Evolutionary conservation across 2,329 filamentous ascomycete genomes (phyloP).

Genomic region (Penicillium sp.): DNA sequence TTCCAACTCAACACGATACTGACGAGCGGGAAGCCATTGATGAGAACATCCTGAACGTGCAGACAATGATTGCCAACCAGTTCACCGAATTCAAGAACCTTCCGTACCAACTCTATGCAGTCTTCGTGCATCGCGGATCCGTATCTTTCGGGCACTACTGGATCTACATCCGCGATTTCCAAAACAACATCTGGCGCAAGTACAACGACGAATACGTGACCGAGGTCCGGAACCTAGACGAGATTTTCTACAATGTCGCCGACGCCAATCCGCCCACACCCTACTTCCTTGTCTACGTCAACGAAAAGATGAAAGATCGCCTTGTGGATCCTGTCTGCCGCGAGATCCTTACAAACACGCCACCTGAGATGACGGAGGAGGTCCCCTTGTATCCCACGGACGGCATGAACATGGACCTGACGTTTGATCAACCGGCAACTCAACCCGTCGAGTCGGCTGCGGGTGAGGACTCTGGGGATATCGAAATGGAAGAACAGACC

Average conservation of each 20-base stretch:
- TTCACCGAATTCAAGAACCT: constrained; percentile 64
- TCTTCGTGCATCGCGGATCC: constrained; percentile 78
- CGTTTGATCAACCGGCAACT: constrained; percentile 1
- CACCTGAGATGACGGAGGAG: constrained; percentile 5
- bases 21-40: constrained; percentile 29
- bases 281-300: constrained; percentile 81
- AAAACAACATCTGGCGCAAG: constrained; percentile 75
- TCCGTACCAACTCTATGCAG: constrained; percentile 80
- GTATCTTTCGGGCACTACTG: constrained; percentile 84
- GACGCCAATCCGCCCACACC: constrained; percentile 66
- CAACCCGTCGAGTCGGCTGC: background rate
- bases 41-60: constrained; percentile 50
- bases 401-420: background rate
- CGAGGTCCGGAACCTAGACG: constrained; percentile 60
- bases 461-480: background rate
- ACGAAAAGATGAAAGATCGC: constrained; percentile 60
- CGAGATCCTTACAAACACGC: constrained; percentile 32
- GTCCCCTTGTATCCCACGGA: background rate
- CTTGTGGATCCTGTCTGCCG: constrained; percentile 58
- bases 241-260: constrained; percentile 67
- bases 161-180: constrained; percentile 93
- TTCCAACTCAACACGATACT: no score
- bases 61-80: constrained; percentile 52
- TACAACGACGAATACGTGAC: constrained; percentile 89
- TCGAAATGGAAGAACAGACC: background rate